Percentiles rank a stretch among this genome's conserved stretches.
Conservation (phyloP, 2,329 filamentous ascomycete genomes). For the Verticillium longisporum region DNA sequence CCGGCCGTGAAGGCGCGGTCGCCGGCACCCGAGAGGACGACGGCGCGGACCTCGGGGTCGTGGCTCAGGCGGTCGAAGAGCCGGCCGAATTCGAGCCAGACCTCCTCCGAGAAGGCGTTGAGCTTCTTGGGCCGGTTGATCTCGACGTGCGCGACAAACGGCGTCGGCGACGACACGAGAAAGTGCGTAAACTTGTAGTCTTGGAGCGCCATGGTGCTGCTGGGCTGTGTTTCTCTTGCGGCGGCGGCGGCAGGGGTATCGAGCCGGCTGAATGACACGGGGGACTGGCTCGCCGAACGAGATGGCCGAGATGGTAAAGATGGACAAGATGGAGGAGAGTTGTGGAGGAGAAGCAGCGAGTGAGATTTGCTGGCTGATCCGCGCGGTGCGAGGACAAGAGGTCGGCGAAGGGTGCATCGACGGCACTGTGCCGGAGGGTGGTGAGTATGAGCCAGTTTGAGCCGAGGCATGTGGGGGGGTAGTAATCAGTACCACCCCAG, state of each 20-base stretch:
- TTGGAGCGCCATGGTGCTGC: slow-evolving; percentile 12
- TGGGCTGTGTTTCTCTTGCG: neutral
- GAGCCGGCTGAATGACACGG: too few species aligned
- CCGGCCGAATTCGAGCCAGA: slow-evolving; percentile 75
- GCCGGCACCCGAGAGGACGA: slow-evolving; percentile 76
- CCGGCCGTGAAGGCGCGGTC: slow-evolving; percentile 80
- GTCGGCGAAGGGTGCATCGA: neutral
- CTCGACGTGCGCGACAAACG: slow-evolving; percentile 81
- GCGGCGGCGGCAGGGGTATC: too few species aligned
- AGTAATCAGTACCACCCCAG: neutral
- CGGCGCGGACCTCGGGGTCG: slow-evolving; percentile 65
- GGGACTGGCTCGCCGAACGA: too few species aligned
- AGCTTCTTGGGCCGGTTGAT: slow-evolving; percentile 83
- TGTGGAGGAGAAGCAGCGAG: neutral
- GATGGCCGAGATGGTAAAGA: too few species aligned
- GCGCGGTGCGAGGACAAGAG: neutral
- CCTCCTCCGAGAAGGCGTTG: slow-evolving; percentile 77
- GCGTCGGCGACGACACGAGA: slow-evolving; percentile 62
- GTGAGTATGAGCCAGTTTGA: neutral
- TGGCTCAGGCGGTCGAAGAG: slow-evolving; percentile 68
- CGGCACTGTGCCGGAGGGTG: neutral
- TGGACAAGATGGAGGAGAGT: neutral
- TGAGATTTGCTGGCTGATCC: neutral
- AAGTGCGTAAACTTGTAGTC: slow-evolving; percentile 56
- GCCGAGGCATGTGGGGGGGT: neutral